phyloP scores from a whole-genome alignment of 306 rosid genomes.

The Clitoria ternatea region DNA sequence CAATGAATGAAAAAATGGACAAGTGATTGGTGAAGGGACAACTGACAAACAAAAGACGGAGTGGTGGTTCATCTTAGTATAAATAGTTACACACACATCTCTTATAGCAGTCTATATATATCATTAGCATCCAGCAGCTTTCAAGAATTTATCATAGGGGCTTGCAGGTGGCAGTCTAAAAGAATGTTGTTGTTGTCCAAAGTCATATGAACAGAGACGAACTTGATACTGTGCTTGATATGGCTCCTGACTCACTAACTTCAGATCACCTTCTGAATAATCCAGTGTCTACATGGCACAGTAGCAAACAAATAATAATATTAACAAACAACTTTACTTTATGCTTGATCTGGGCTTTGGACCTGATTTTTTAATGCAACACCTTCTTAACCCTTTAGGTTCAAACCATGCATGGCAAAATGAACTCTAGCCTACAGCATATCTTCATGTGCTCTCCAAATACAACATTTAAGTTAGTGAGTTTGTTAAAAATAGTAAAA shows the following conservation, averaged over 20 bases:
- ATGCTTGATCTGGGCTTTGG: not conserved
- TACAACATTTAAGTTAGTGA: not conserved
- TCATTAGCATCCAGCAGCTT: constrained; percentile 81
- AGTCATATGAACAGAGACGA: constrained; percentile 43
- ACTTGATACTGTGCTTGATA: constrained; percentile 41
- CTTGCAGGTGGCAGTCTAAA: constrained; percentile 83
- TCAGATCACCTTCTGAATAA: constrained; percentile 43
- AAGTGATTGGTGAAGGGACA: not conserved
- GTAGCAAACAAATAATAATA: not conserved
- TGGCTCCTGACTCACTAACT: constrained; percentile 40
- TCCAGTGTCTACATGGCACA: constrained; percentile 45
- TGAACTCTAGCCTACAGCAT: not conserved
- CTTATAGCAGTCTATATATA: not conserved
- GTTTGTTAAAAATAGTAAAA: not conserved
- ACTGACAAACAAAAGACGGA: not conserved
- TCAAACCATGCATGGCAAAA: not conserved
- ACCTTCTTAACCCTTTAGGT: no score
- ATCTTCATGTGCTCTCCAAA: not conserved
- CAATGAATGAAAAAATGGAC: constrained; percentile 38
- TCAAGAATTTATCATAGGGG: constrained; percentile 87
- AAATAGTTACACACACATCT: constrained; percentile 17
- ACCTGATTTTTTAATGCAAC: not conserved
- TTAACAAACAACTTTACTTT: not conserved
- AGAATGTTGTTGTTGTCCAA: constrained; percentile 39
- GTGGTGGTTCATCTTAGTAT: not conserved